Base-by-base conservation (phyloP, 495 filamentous ascomycete species). In the Tuber calosporum region DNA sequence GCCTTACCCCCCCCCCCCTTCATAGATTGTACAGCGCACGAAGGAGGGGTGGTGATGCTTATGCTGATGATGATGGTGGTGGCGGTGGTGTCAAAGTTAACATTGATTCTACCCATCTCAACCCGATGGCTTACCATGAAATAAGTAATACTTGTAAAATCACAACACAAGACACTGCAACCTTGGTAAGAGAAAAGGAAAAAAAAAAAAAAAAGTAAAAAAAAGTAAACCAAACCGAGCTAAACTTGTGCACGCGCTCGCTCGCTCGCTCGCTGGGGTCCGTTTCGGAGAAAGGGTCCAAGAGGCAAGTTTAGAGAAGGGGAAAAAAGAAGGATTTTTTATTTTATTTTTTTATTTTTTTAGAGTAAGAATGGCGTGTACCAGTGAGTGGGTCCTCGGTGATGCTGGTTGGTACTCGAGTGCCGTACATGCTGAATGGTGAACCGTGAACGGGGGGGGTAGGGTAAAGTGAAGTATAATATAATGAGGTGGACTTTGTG, bases 201-300 rank as follows among this genome's bases (percentile, higher is more conserved):
- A 45, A 45, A 45, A 22, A 45, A 26, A 13, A 11, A 11, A 58
- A 26, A 58, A 58, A 26, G n/a, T n/a, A 11, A n/a, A 26, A 26
- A n/a, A 58, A 9, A n/a, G 7, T n/a, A 8, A 11, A 11, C 48
- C 9, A 9, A 58, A 58, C 22, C 22, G 45, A 53, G 45, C 7
- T 53, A 53, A 58, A 13, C 48, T 1, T 58, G 48, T 0, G 2
- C 48, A 58, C 48, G 48, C 48, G 48, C n/a, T n/a, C n/a, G n/a
- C n/a, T n/a, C 48, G 48, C 48, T 8, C 13, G 48, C 48, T 26
- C 48, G 48, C 48, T 58, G n/a, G 48, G 48, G 9, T n/a, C 48
- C 48, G 48, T 58, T 58, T 58, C 48, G 48, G 48, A 58, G 48
- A 58, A 58, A 58, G 48, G 48, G 48, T 58, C 48, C 48, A n/a